A percentile compares a stretch with the other conserved stretches of the same genome.
Evolutionary conservation across 495 filamentous ascomycete genomes (phyloP).

Genomic region (Bombardia bombarda): DNA sequence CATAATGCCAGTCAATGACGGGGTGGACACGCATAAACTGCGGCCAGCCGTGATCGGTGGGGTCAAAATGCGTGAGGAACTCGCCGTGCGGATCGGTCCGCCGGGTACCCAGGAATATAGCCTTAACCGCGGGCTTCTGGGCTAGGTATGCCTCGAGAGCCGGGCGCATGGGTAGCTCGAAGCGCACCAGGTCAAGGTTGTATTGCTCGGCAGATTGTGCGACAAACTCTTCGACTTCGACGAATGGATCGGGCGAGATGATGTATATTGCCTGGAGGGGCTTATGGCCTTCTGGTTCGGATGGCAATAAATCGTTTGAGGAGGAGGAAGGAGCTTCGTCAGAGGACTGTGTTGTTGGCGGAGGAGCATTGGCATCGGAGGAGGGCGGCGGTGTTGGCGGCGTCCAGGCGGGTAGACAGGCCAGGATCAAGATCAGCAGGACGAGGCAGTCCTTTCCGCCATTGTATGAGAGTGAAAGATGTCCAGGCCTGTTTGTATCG

Average conservation of each 20-base stretch:
- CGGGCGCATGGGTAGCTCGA: constrained; percentile 66
- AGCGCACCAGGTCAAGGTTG: constrained; percentile 67
- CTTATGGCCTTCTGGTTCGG: constrained; percentile 19
- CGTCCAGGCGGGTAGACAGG: constrained; percentile 45
- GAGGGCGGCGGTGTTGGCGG: constrained; percentile 9
- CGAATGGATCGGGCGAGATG: constrained; percentile 69
- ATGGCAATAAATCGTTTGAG: not conserved
- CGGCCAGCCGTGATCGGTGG: constrained; percentile 86
- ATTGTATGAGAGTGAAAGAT: constrained; percentile 91
- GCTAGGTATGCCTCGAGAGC: constrained; percentile 72
- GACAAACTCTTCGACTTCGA: constrained; percentile 81
- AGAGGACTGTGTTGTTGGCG: not conserved
- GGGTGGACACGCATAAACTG: constrained; percentile 88
- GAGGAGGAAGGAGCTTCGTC: constrained; percentile 3
- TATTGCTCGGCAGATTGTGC: constrained; percentile 52
- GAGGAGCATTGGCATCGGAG: not conserved
- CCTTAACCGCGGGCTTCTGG: constrained; percentile 55
- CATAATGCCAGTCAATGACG: constrained; percentile 95
- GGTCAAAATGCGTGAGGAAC: constrained; percentile 67
- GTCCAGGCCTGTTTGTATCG: constrained; percentile 47
- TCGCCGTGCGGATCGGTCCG: constrained; percentile 88
- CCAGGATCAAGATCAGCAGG: constrained; percentile 80
- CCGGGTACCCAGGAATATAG: constrained; percentile 87
- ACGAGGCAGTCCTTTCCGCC: constrained; percentile 98
- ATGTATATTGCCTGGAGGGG: constrained; percentile 81